These are phyloP conservation scores for Globisporangium echinulatum DNA, from an alignment of 352 stramenopile species.

Conservation along the genomic window DNA sequence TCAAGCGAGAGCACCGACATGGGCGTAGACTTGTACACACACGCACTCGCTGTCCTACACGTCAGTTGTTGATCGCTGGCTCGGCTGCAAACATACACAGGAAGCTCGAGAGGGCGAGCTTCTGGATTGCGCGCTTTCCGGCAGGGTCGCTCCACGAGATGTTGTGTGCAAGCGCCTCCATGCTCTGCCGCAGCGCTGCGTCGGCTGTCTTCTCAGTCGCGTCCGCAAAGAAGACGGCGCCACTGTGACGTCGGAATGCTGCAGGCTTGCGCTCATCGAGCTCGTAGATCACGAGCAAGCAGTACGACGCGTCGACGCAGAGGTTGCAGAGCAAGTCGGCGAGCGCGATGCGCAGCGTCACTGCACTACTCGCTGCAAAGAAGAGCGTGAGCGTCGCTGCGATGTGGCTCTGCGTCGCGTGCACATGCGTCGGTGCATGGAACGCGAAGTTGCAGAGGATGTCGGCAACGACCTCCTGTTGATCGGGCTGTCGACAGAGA, in stretches of 20 bases:
- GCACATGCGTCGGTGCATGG: constrained; percentile 7
- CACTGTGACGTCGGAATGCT: constrained; percentile 32
- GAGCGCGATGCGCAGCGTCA: constrained; percentile 31
- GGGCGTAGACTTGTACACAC: too few relatives aligned
- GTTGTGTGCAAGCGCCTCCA: constrained; percentile 64
- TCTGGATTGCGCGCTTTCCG: constrained; percentile 61
- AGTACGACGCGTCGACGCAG: constrained; percentile 33
- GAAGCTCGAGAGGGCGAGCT: constrained; percentile 59
- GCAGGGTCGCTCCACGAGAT: constrained; percentile 65
- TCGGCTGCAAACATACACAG: constrained; percentile 42
- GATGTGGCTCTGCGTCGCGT: constrained; percentile 25
- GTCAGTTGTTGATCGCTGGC: constrained; percentile 15
- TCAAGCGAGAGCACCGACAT: too few relatives aligned
- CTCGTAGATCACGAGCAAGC: constrained; percentile 59
- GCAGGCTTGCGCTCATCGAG: constrained; percentile 51
- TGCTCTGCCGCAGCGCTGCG: constrained; percentile 42
- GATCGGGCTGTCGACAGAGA: constrained; percentile 3
- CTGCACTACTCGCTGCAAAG: constrained; percentile 11
- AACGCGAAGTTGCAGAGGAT: constrained; percentile 34
- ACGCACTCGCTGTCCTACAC: too few relatives aligned
- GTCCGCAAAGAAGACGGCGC: constrained; percentile 50
- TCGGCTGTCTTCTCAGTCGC: constrained; percentile 34
- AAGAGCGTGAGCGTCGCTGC: constrained; percentile 27
- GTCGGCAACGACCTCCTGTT: constrained; percentile 29
- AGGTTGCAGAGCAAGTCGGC: constrained; percentile 61